Evolutionary conservation across 352 stramenopile genomes (phyloP), one percentile per base, ranked within the genome.

Genomic region (Pythium biforme): DNA sequence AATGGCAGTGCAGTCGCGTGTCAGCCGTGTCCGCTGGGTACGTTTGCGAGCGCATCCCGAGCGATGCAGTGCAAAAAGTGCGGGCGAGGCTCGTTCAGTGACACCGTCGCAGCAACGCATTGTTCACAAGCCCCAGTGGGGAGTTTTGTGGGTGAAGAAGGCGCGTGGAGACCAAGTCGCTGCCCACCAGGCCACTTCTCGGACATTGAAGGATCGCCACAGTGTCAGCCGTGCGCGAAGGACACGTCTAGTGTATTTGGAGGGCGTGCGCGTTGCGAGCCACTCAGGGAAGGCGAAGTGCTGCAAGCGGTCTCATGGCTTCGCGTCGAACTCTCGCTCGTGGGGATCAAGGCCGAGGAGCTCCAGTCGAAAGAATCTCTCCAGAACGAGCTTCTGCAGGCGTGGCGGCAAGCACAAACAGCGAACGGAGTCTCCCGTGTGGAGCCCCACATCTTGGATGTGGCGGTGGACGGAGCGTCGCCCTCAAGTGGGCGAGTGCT

Each of bases 271-370:
- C 7, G 10, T 11, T 89, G 79, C 51, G 62, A 57, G 17, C 3
- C 54, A 40, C 61, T 76, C 5, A 58, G 54, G 5, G 33, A 51
- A 47, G 79, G 79, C 25, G 75, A 87, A 53, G 64, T 86, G 12
- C 69, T 81, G 45, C 73, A 87, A 26, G 33, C 59, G 8, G 66
- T 84, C 27, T 17, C 15, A 49, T 73, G 66, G 66, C 54, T 31
- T 6, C 54, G 25, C 0, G 40, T 57, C 0, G 39, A 70, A 22
- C 26, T 62, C 15, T 25, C 15, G 41, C 41, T 73, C 17, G n/a
- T 59, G 14, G 66, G 66, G 19, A 29, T 66, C 23, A 12, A 17
- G 14, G 19, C 12, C 1, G 23, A 17, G 2, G n/a, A 41, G 4
- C 37, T 66, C 12, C 25, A 59, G 10, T 37, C 31, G 12, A 62